These are phyloP conservation scores for Fusarium protoensiforme DNA, from an alignment of 2,329 filamentous ascomycete genomes.

Conservation along the genomic window DNA sequence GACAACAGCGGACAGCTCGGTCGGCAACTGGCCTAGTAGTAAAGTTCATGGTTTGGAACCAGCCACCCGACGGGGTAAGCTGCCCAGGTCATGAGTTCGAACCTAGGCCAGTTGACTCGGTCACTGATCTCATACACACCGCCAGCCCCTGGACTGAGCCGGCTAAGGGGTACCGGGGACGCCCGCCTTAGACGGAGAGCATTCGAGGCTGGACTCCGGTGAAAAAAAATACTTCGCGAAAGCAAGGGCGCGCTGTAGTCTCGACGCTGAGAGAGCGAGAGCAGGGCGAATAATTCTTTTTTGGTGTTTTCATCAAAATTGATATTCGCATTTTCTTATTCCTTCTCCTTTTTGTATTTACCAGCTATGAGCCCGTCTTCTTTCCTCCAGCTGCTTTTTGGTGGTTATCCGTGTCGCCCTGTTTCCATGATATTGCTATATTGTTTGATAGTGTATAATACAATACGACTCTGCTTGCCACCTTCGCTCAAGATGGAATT, in stretches of 20 bases:
- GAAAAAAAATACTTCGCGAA: constrained; percentile 47
- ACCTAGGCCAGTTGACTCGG: neutral
- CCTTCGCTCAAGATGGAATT: neutral
- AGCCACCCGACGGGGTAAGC: constrained; percentile 3
- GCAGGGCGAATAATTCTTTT: constrained; percentile 20
- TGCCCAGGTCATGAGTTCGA: constrained; percentile 10
- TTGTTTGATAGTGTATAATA: neutral
- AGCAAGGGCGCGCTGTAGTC: constrained; percentile 44
- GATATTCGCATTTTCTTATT: neutral
- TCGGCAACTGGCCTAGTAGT: constrained; percentile 7
- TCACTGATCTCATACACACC: constrained; percentile 35
- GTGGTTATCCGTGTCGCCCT: neutral
- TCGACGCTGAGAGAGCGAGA: constrained; percentile 30
- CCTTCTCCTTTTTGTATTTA: neutral
- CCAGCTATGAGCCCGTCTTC: neutral
- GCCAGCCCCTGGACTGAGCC: constrained; percentile 32
- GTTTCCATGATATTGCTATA: neutral
- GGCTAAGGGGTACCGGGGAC: constrained; percentile 3
- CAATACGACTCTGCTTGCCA: neutral
- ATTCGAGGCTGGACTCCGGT: constrained; percentile 32
- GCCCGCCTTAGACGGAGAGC: constrained; percentile 5
- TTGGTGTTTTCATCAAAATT: neutral
- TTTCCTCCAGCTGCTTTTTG: neutral
- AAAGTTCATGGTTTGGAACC: neutral
- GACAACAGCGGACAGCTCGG: constrained; percentile 17